phyloP scores from a whole-genome alignment of 2,329 filamentous ascomycete genomes.

The Volutella citrinella region DNA sequence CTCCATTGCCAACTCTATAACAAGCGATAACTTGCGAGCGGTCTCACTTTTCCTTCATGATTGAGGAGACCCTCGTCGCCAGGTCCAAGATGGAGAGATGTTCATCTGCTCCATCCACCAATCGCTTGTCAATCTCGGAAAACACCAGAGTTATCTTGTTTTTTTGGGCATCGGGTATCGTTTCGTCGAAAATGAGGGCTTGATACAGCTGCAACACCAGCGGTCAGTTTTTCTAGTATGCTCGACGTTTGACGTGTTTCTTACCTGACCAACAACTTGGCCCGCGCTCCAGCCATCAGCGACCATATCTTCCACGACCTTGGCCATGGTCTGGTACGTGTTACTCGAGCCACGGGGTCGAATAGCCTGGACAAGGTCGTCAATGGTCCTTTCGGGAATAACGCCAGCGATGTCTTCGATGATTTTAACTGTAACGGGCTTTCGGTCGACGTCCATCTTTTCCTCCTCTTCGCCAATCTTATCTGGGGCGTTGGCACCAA shows the following conservation, averaged over 20 bases:
- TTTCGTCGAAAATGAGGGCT: constrained; percentile 77
- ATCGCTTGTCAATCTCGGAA: constrained; percentile 88
- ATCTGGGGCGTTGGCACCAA: constrained; percentile 60
- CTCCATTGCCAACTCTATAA: constrained; percentile 7
- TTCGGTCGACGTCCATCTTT: constrained; percentile 60
- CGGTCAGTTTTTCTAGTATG: constrained; percentile 9
- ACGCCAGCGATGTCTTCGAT: constrained; percentile 96
- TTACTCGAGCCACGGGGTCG: constrained; percentile 63
- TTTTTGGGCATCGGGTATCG: constrained; percentile 80
- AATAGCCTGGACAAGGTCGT: constrained; percentile 69
- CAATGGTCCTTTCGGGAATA: constrained; percentile 74
- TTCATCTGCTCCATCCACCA: constrained; percentile 94
- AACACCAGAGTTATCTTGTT: constrained; percentile 87
- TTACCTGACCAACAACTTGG: constrained; percentile 78
- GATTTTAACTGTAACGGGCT: constrained; percentile 68
- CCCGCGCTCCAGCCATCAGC: constrained; percentile 96
- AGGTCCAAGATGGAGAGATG: constrained; percentile 88
- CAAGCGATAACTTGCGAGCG: no score
- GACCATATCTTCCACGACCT: constrained; percentile 83
- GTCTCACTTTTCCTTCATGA: constrained; percentile 54
- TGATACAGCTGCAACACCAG: constrained; percentile 72
- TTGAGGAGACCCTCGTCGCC: constrained; percentile 73
- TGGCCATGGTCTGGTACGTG: constrained; percentile 71
- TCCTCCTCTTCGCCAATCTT: constrained; percentile 52
- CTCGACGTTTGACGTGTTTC: no score